These are phyloP conservation scores for Tetradesmus obliquus DNA, from an alignment of 139 green algal species.

Conservation along the genomic window DNA sequence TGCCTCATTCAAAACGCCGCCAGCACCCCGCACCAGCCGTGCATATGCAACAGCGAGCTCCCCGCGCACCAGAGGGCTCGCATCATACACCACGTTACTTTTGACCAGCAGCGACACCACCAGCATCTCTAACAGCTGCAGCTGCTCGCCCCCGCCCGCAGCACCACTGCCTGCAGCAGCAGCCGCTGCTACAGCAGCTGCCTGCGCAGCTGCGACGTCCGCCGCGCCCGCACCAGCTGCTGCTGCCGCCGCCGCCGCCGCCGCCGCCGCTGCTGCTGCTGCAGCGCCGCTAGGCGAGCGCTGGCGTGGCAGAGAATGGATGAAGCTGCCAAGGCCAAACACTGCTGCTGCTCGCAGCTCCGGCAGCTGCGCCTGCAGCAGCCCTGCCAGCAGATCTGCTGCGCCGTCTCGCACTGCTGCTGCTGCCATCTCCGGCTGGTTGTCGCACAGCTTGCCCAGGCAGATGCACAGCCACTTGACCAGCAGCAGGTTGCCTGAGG, in stretches of 20 bases:
- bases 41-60: constrained; percentile 84
- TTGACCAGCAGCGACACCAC: constrained; percentile 28
- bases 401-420: constrained; percentile 67
- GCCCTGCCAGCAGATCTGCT: constrained; percentile 61
- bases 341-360: constrained; percentile 91
- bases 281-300: not conserved
- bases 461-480: constrained; percentile 94
- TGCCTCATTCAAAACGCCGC: constrained; percentile 32
- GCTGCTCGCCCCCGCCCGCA: not conserved
- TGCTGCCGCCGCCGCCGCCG: constrained; percentile 24
- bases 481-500: constrained; percentile 66
- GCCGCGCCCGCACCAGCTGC: not conserved
- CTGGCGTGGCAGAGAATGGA: constrained; percentile 62
- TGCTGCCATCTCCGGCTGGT: constrained; percentile 68
- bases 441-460: constrained; percentile 88
- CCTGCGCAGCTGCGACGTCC: not conserved
- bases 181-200: not conserved
- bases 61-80: constrained; percentile 74
- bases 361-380: constrained; percentile 69
- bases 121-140: constrained; percentile 18
- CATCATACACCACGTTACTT: constrained; percentile 72
- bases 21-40: constrained; percentile 74
- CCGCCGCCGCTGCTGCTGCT: not conserved
- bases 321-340: constrained; percentile 85
- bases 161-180: not conserved